Conservation (phyloP, 2,329 filamentous ascomycete species). For the Phialocephala subalpina region DNA sequence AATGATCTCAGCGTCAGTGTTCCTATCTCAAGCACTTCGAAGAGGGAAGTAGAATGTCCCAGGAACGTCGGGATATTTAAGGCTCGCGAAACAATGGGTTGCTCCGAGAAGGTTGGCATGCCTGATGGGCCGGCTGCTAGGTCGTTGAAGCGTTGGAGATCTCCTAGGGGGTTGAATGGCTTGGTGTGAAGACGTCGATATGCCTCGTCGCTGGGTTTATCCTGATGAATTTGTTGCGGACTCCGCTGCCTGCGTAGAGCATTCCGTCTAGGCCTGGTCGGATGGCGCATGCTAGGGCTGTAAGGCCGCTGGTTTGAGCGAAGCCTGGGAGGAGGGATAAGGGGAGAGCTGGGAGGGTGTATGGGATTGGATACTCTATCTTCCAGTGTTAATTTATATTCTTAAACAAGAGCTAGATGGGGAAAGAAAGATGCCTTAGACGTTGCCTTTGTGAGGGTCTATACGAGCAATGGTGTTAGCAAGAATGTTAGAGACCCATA, state of each 20-base stretch:
- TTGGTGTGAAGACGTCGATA: not conserved
- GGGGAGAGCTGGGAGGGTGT: not conserved
- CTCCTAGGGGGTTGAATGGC: not conserved
- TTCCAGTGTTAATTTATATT: not conserved
- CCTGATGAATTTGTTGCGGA: not conserved
- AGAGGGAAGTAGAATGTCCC: no score
- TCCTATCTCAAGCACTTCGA: no score
- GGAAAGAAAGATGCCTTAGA: not conserved
- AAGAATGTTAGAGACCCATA: constrained; percentile 5
- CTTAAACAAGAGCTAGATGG: no score
- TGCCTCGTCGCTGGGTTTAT: not conserved
- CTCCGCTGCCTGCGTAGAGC: not conserved
- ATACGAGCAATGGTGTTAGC: not conserved
- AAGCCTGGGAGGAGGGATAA: not conserved
- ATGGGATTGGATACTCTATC: not conserved
- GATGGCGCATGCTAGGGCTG: not conserved
- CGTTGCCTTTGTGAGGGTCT: not conserved
- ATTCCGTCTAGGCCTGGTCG: not conserved
- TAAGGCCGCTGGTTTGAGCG: not conserved
- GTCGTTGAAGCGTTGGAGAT: constrained; percentile 2
- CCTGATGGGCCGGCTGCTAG: not conserved
- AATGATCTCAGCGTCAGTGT: no score
- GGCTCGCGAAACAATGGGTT: no score
- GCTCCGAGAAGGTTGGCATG: no score
- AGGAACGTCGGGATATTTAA: no score